Percentiles rank a stretch among this genome's conserved stretches.
Conservation (phyloP, 2,329 filamentous ascomycete genomes). For the Coniochaeta sp. region DNA sequence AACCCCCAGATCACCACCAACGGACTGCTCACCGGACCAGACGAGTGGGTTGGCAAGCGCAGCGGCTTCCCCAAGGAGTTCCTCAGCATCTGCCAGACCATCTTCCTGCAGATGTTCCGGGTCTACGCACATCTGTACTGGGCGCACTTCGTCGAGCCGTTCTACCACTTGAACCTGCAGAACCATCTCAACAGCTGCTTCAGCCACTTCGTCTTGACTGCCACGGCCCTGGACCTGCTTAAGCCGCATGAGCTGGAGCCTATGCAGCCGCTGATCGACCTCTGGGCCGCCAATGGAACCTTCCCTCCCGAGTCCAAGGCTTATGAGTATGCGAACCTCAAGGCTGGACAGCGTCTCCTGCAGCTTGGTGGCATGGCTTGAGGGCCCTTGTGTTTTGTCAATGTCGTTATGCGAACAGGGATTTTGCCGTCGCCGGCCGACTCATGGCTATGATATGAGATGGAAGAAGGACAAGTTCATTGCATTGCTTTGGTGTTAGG, state of each 20-base stretch:
- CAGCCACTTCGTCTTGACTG: constrained; percentile 62
- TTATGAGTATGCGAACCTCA: constrained; percentile 42
- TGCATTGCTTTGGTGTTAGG: constrained; percentile 1
- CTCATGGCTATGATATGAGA: background rate
- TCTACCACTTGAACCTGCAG: constrained; percentile 62
- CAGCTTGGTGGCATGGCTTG: constrained; percentile 19
- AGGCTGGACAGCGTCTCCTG: constrained; percentile 34
- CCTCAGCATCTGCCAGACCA: constrained; percentile 69
- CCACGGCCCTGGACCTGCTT: constrained; percentile 62
- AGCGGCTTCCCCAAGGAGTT: constrained; percentile 77
- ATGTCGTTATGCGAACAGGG: background rate
- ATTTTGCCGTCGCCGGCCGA: background rate
- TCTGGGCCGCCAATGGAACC: constrained; percentile 71
- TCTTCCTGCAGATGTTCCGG: constrained; percentile 84
- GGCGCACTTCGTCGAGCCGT: constrained; percentile 69
- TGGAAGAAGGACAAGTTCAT: background rate
- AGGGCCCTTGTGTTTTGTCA: background rate
- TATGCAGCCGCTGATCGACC: constrained; percentile 73
- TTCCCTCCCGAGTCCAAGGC: constrained; percentile 58
- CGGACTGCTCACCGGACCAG: constrained; percentile 40
- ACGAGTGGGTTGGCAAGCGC: constrained; percentile 69
- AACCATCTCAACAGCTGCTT: constrained; percentile 68
- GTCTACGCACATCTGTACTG: constrained; percentile 88
- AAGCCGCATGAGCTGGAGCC: constrained; percentile 74
- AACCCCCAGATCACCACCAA: constrained; percentile 42